phyloP scores from a whole-genome alignment of 2,329 filamentous ascomycete species.

The Monascus ruber region DNA sequence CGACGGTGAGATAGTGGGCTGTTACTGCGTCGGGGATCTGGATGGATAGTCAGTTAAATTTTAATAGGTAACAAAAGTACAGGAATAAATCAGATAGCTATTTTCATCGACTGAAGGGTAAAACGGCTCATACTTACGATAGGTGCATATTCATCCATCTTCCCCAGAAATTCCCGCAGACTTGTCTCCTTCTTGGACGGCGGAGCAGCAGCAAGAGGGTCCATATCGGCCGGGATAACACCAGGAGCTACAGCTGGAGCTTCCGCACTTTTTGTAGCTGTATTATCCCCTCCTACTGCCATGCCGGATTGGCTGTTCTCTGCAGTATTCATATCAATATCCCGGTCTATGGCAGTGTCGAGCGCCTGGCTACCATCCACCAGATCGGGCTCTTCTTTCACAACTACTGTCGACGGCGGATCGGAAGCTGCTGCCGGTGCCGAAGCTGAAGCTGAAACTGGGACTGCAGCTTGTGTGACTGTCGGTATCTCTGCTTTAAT shows the following conservation, averaged over 20 bases:
- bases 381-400: slow-evolving; percentile 14
- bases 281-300: not conserved
- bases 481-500: slow-evolving; percentile 5
- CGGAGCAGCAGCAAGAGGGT: slow-evolving; percentile 39
- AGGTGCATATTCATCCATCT: slow-evolving; percentile 97
- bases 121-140: slow-evolving; percentile 53
- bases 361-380: slow-evolving; percentile 12
- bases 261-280: slow-evolving; percentile 9
- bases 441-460: slow-evolving; percentile 9
- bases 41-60: slow-evolving; percentile 4
- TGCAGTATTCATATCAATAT: slow-evolving; percentile 25
- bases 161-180: slow-evolving; percentile 79
- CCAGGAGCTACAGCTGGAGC: slow-evolving; percentile 3
- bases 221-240: slow-evolving; percentile 13
- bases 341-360: slow-evolving; percentile 25
- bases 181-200: slow-evolving; percentile 84
- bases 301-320: slow-evolving; percentile 7
- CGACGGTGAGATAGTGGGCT: slow-evolving; percentile 93
- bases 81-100: slow-evolving; percentile 1
- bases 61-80: not conserved
- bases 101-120: slow-evolving; percentile 1
- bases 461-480: slow-evolving; percentile 12
- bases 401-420: slow-evolving; percentile 9
- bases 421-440: slow-evolving; percentile 5
- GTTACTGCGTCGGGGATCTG: slow-evolving; percentile 97